A percentile compares a stretch with the other conserved stretches of the same genome.
phyloP scores from a whole-genome alignment of 139 green algal species.

The Chlorella sp. region DNA sequence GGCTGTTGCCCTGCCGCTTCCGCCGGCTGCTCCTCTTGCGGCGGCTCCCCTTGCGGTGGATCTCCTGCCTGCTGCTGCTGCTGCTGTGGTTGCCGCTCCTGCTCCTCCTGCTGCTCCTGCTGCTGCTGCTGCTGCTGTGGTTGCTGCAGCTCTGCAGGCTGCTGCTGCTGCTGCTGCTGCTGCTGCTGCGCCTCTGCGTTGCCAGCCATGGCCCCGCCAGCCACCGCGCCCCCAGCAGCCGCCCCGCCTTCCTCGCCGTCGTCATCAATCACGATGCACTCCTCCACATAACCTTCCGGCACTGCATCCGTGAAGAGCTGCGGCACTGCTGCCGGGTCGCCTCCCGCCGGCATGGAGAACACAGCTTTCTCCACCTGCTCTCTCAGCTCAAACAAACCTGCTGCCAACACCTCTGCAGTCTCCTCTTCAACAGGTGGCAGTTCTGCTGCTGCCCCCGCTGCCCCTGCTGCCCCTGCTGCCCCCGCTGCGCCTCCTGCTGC shows the following conservation, averaged over 20 bases:
- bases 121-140: not conserved
- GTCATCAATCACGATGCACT: not conserved
- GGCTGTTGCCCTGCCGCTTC: not conserved
- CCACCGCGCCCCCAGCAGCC: too few relatives aligned
- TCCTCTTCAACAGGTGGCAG: not conserved
- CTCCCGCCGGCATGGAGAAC: conserved; percentile 17
- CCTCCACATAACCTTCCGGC: conserved; percentile 9
- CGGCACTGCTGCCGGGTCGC: not conserved
- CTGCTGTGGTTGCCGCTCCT: not conserved
- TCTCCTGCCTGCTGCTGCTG: not conserved
- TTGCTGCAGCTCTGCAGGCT: not conserved
- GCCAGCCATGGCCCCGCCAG: not conserved
- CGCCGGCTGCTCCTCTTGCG: not conserved
- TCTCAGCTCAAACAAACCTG: not conserved
- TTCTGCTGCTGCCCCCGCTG: not conserved
- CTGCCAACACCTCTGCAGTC: not conserved
- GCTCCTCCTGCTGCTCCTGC: not conserved
- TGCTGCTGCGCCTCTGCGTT: not conserved
- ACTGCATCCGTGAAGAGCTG: not conserved
- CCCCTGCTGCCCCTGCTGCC: not conserved
- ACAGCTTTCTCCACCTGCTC: conserved; percentile 18
- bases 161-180: not conserved
- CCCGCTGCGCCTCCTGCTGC: conserved; percentile 7
- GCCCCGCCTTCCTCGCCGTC: not conserved
- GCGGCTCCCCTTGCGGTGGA: not conserved